These are phyloP conservation scores for Nyssa sinensis DNA, from an alignment of 148 eudicot genomes.

Conservation along the genomic window DNA sequence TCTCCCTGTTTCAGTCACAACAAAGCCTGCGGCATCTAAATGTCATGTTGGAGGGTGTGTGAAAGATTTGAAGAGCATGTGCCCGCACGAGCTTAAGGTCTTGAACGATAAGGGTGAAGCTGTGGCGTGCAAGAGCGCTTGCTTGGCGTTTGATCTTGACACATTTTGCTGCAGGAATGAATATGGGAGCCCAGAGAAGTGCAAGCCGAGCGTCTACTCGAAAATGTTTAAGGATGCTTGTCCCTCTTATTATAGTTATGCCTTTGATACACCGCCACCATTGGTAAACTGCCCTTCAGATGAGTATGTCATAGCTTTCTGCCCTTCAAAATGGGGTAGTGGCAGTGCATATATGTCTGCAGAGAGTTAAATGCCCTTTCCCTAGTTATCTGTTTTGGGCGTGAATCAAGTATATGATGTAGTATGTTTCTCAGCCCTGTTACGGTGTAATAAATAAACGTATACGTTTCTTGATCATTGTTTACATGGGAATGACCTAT, in stretches of 20 bases:
- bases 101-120: constrained; percentile 35
- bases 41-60: constrained; percentile 53
- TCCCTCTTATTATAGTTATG: constrained; percentile 62
- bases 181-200: constrained; percentile 54
- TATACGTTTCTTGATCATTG: too few relatives aligned
- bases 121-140: constrained; percentile 77
- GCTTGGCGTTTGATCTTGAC: constrained; percentile 60
- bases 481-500: too few relatives aligned
- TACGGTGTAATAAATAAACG: too few relatives aligned
- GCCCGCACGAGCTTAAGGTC: constrained; percentile 57
- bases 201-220: constrained; percentile 64
- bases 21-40: constrained; percentile 10
- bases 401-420: too few relatives aligned
- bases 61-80: constrained; percentile 42
- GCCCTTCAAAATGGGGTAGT: constrained; percentile 50
- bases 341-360: background rate
- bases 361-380: too few relatives aligned
- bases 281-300: constrained; percentile 55
- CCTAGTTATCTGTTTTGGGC: too few relatives aligned
- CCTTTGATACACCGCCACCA: constrained; percentile 56
- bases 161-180: constrained; percentile 66
- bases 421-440: too few relatives aligned
- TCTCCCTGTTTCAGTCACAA: constrained; percentile 47
- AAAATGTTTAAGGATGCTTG: constrained; percentile 62
- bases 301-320: constrained; percentile 55